Percentiles rank a stretch among this genome's conserved stretches.
phyloP scores from a whole-genome alignment of 805 yeast species.

The Aciculoconidium aculeatum region DNA sequence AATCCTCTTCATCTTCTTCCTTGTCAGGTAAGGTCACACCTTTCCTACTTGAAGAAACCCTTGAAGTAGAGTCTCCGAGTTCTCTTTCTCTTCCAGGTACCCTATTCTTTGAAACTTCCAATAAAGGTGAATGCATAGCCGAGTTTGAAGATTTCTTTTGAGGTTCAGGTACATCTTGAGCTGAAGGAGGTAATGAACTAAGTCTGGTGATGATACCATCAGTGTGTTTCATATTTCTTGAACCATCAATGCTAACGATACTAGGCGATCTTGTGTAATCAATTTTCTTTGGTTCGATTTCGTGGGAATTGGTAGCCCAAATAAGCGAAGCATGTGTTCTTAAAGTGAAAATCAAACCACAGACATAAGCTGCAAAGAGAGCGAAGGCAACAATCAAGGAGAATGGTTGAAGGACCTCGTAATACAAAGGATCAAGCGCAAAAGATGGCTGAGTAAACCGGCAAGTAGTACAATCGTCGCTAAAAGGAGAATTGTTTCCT shows the following conservation, averaged over 20 bases:
- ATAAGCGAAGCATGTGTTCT: slow-evolving; percentile 95
- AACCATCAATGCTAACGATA: slow-evolving; percentile 24
- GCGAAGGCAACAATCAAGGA: slow-evolving; percentile 73
- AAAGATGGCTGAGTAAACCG: slow-evolving; percentile 75
- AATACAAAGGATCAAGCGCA: slow-evolving; percentile 61
- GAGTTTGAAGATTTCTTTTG: too few species aligned
- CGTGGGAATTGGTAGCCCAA: slow-evolving; percentile 62
- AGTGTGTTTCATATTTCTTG: too few species aligned
- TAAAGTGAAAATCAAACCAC: slow-evolving; percentile 89
- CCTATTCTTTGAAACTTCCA: slow-evolving; percentile 15
- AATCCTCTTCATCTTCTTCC: slow-evolving; percentile 23
- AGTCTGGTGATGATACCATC: too few species aligned
- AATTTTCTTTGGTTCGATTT: slow-evolving; percentile 23
- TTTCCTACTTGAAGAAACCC: too few species aligned
- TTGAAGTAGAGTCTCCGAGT: too few species aligned
- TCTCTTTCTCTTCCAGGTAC: too few species aligned
- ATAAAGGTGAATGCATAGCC: slow-evolving; percentile 15
- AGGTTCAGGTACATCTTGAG: too few species aligned
- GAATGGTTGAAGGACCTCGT: slow-evolving; percentile 71
- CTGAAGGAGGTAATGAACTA: slow-evolving; percentile 12
- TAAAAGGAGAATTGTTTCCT: slow-evolving; percentile 1
- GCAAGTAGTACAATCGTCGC: slow-evolving; percentile 58
- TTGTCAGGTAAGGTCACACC: too few species aligned
- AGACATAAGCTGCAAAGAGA: slow-evolving; percentile 74
- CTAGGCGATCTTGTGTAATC: slow-evolving; percentile 31